Evolutionary conservation across 2,329 filamentous ascomycete species (phyloP), one percentile per base, ranked within the genome.

Genomic region (Penicillium decumbens): DNA sequence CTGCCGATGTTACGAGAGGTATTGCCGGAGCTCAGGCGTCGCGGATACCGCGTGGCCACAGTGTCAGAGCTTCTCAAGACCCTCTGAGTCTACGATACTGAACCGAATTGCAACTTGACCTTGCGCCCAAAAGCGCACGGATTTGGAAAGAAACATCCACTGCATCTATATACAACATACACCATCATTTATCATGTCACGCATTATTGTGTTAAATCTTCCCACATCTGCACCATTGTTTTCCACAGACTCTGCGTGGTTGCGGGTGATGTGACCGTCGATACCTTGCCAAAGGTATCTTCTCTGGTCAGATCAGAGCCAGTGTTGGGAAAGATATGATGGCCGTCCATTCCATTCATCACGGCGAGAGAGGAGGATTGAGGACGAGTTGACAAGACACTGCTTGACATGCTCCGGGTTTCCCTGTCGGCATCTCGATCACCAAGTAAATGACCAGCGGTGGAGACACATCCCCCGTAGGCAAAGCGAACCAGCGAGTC

Each of bases 1-100:
- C 76, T 79, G 41, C 85, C 87, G 0, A 93, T 95, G 88, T 65
- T 95, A 69, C 74, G 76, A 33, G 79, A 75, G 51, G 84, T 93
- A 33, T 68, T 95, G 57, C 86, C 86, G 0, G 85, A 88, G 65
- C 72, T 95, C 61, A 83, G 75, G 68, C 75, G 75, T 54, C 77
- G 80, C 56, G 89, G 88, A 0, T 95, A 88, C 67, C 75, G 73
- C 48, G 76, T 92, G 32, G 84, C 89, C 27, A 88, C 84, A 13
- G 72, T 95, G 18, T 84, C 84, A 4, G 80, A 84, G 59, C 72
- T 92, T 56, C 68, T 92, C 43, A 66, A 69, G 45, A 58, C 25
- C 3, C 37, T 0, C 8, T 49, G 15, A 37, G 6, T 23, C 18
- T 37, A 37, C 33, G 8, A 12, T 23, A 20, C 9, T 9, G 4